Base-by-base conservation (phyloP, 2,329 filamentous ascomycete species). In the Colletotrichum spaethianum region DNA sequence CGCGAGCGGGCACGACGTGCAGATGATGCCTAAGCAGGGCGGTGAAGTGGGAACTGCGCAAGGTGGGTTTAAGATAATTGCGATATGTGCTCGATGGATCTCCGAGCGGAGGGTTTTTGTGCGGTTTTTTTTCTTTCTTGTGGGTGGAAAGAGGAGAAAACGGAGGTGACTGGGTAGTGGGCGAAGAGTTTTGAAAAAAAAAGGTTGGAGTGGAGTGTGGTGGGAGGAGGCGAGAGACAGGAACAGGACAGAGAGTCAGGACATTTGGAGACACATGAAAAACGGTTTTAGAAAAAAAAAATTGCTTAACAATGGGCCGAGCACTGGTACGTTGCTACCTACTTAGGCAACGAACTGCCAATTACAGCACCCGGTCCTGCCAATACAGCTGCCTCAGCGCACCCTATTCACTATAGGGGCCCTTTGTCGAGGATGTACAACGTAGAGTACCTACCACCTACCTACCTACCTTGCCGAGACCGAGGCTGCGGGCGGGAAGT, bases 51-150 rank as follows among this genome's bases (percentile, higher is more conserved):
- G 61, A 53, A n/a, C 42, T 31, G 61, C 33, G 36, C 33, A 40
- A 63, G 18, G 61, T 33, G 46, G 44, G 46, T 23, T 28, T 63
- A 40, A 16, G 61, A 53, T 42, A 40, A 63, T 53, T 63, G 61
- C 36, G 61, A 63, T 31, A 63, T 63, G 59, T 63, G 61, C 48
- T 63, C 33, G 61, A 53, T 53, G 61, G 48, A 63, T 63, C 61
- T 63, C 61, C 61, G 61, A 53, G 61, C 61, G 61, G 61, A 63
- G 61, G 48, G 33, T 40, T 63, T 62, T 63, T 44, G 48, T 53
- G 61, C 61, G 61, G 23, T 59, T 59, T 59, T 59, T 55, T 53
- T 36, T 63, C 52, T 50, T 61, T 38, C 46, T 52, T 63, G 61
- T 63, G 61, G 33, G 61, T 63, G 46, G 46, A 33, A 63, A 53